Conservation (phyloP, 441 rosid genomes). For the Theobroma grandiflorum region DNA sequence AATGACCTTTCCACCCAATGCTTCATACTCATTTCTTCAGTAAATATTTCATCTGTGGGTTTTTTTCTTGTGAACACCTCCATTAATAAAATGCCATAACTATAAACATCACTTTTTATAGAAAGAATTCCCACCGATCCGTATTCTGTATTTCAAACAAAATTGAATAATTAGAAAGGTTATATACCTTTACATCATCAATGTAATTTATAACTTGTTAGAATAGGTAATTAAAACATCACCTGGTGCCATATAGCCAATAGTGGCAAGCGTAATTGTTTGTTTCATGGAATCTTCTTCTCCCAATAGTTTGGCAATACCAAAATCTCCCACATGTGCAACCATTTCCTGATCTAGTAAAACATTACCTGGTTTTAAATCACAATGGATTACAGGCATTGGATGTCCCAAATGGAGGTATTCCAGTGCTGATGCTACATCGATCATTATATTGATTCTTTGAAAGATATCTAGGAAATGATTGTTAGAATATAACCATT, state of each 20-base stretch:
- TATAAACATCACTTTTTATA: constrained; percentile 31
- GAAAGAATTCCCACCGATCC: constrained; percentile 30
- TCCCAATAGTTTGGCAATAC: constrained; percentile 26
- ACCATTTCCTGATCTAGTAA: too few species aligned
- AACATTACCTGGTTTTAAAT: too few species aligned
- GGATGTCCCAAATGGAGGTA: too few species aligned
- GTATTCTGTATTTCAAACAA: constrained; percentile 20
- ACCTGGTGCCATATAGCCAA: constrained; percentile 43
- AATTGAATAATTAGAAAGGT: not conserved
- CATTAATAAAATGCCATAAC: constrained; percentile 34
- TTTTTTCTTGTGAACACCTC: constrained; percentile 32
- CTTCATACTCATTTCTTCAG: constrained; percentile 22
- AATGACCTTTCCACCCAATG: constrained; percentile 10
- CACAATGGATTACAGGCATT: too few species aligned
- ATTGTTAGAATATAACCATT: too few species aligned
- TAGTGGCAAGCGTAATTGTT: constrained; percentile 29
- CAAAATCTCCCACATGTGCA: constrained; percentile 32
- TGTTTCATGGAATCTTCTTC: not conserved
- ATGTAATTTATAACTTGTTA: too few species aligned
- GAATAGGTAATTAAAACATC: not conserved
- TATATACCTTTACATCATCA: not conserved
- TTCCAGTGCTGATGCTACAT: too few species aligned
- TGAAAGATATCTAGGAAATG: too few species aligned
- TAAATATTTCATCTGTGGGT: constrained; percentile 32
- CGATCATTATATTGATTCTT: too few species aligned